Evolutionary conservation across 1,284 basidiomycete species (phyloP), one percentile per base, ranked within the genome.

Genomic region (Termitomyces sp.): DNA sequence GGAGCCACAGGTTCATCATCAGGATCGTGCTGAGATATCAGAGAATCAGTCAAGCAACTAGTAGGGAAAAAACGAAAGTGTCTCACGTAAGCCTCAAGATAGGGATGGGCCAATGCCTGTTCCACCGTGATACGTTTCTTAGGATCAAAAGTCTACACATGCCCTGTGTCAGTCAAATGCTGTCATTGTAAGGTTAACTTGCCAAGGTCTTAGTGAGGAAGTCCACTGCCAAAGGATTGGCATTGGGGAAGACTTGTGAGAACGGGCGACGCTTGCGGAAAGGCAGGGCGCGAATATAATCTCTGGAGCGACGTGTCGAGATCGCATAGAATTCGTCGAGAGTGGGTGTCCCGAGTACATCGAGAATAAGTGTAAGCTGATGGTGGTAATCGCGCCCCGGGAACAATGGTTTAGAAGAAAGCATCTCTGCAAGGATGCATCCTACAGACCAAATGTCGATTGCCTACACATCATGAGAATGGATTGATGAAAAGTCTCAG

Each of bases 321-420:
- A 96, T 94, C 24, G 89, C 86, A 69, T 94, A 90, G 71, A 94
- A 94, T 65, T 95, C 92, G 61, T 96, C 93, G 50, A 94, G 74
- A 1, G 89, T 89, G 0, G 94, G 93, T 13, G 94, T 96, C n/a
- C 94, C 93, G 9, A 95, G 83, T 3, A 95, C 91, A 63, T 95
- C 90, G 57, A 97, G 79, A 64, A 95, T 96, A 54, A 95, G 81
- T 5, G 87, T 88, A 28, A 98, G 81, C 64, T 98, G 95, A 65
- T 98, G 91, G 71, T 98, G 95, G 70, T 94, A 98, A 73, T 98
- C 95, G 19, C 94, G 84, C 13, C 96, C 95, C 0, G 95, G 96
- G 79, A 98, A 98, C 15, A 98, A 79, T 0, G 95, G 94, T 65
- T 94, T 90, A 21, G 94, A 91, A 2, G 86, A 90, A 5, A 98